A percentile compares a stretch with the other conserved stretches of the same genome.
Evolutionary conservation across 2,329 filamentous ascomycete species (phyloP).

Genomic region (Aspergillus sp.): DNA sequence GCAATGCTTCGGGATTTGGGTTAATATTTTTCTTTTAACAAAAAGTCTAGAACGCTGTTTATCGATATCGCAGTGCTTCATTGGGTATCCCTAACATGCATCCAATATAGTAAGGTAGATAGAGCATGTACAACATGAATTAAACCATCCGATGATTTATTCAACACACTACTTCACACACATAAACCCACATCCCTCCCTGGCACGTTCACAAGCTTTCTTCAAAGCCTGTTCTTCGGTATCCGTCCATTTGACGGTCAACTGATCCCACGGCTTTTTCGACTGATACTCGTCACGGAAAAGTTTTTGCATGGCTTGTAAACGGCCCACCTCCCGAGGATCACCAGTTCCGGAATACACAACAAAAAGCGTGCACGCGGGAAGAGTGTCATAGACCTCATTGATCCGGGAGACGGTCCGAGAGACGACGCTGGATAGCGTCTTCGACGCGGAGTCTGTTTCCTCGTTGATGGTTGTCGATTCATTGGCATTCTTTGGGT

Average conservation of each 20-base stretch:
- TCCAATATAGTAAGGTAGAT: neutral
- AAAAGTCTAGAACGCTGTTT: neutral
- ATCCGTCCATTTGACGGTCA: constrained; percentile 66
- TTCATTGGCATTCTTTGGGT: constrained; percentile 46
- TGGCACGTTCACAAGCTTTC: constrained; percentile 55
- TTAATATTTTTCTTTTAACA: neutral
- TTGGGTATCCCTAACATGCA: neutral
- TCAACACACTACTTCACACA: constrained; percentile 52
- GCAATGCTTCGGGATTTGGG: neutral
- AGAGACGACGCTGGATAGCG: constrained; percentile 48
- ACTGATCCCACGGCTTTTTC: constrained; percentile 61
- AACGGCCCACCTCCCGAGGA: constrained; percentile 55
- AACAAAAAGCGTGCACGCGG: constrained; percentile 60
- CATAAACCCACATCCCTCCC: constrained; percentile 60
- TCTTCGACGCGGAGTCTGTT: constrained; percentile 1
- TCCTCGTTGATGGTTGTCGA: constrained; percentile 31
- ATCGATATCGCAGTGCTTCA: neutral
- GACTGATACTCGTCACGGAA: constrained; percentile 59
- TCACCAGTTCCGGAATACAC: constrained; percentile 66
- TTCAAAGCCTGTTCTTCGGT: constrained; percentile 61
- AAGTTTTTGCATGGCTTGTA: constrained; percentile 57
- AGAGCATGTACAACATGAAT: neutral
- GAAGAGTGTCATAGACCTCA: constrained; percentile 56
- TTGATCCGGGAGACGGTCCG: constrained; percentile 53
- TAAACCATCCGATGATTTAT: neutral